These are phyloP conservation scores for Arthrocladium fulminans DNA, from an alignment of 2,329 filamentous ascomycete species.

Conservation along the genomic window DNA sequence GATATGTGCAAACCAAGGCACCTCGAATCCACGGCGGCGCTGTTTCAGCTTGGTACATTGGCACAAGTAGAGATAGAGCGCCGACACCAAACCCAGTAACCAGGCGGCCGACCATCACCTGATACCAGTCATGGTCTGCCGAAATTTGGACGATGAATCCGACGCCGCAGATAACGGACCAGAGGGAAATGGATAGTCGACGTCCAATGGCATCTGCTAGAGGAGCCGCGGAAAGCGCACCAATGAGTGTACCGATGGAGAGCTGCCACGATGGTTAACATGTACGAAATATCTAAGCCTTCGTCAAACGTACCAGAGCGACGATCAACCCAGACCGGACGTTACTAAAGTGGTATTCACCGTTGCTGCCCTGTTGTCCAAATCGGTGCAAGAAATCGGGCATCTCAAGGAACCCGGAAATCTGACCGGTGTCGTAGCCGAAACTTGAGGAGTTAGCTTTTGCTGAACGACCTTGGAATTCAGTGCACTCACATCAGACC, in stretches of 20 bases:
- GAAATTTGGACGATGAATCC: slow-evolving; percentile 38
- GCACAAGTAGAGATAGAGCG: slow-evolving; percentile 34
- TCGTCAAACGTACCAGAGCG: too few species aligned
- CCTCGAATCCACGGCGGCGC: slow-evolving; percentile 39
- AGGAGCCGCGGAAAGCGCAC: slow-evolving; percentile 36
- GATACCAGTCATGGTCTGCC: slow-evolving; percentile 31
- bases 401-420: slow-evolving; percentile 38
- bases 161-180: slow-evolving; percentile 32
- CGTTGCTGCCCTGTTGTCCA: slow-evolving; percentile 26
- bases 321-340: slow-evolving; percentile 36
- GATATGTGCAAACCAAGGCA: slow-evolving; percentile 37
- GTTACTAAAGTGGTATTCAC: slow-evolving; percentile 32
- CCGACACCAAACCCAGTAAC: slow-evolving; percentile 38
- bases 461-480: not conserved
- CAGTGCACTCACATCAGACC: slow-evolving; percentile 27
- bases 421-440: slow-evolving; percentile 37
- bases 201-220: slow-evolving; percentile 37
- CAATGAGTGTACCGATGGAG: slow-evolving; percentile 36
- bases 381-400: slow-evolving; percentile 32
- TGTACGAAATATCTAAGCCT: too few species aligned
- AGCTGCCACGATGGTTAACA: too few species aligned
- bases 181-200: slow-evolving; percentile 34
- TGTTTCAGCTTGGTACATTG: slow-evolving; percentile 39
- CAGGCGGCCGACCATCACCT: slow-evolving; percentile 35
- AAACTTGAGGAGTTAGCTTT: slow-evolving; percentile 20